A percentile compares a stretch with the other conserved stretches of the same genome.
These are phyloP conservation scores for Rubroboletus satanas DNA, from an alignment of 768 basidiomycete genomes.

Conservation along the genomic window DNA sequence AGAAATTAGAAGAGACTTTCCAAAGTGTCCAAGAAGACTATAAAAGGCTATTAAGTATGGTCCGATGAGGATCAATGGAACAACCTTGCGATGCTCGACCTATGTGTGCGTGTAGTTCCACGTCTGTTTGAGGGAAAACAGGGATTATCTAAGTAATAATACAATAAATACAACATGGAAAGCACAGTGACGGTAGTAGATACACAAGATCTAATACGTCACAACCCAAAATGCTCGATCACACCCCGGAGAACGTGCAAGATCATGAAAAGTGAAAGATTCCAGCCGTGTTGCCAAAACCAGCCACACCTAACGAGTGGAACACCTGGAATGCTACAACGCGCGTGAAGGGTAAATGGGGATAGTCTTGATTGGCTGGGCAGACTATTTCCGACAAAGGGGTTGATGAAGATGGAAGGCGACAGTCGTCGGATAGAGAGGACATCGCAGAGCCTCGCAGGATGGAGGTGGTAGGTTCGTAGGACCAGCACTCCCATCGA, in stretches of 20 bases:
- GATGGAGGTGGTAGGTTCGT: constrained; percentile 51
- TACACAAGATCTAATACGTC: constrained; percentile 15
- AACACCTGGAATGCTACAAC: constrained; percentile 56
- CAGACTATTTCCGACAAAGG: not conserved
- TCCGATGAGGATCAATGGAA: constrained; percentile 20
- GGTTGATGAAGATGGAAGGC: constrained; percentile 3
- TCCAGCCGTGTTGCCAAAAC: constrained; percentile 69
- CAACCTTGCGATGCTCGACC: constrained; percentile 9
- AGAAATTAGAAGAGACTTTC: constrained; percentile 92
- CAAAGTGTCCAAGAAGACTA: constrained; percentile 85
- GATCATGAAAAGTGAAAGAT: constrained; percentile 25
- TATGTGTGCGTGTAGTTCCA: not conserved
- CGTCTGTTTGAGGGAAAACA: not conserved
- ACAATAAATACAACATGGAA: constrained; percentile 24
- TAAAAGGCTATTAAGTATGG: constrained; percentile 63
- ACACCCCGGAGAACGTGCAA: not conserved
- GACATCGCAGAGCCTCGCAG: constrained; percentile 52
- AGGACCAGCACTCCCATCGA: constrained; percentile 81
- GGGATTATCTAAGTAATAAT: constrained; percentile 1
- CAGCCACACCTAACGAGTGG: constrained; percentile 54
- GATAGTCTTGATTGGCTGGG: constrained; percentile 26
- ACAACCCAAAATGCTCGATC: not conserved
- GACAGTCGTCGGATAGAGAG: constrained; percentile 35
- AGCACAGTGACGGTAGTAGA: constrained; percentile 13
- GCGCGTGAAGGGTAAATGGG: constrained; percentile 78